phyloP scores from a whole-genome alignment of 2,329 filamentous ascomycete genomes.

The Pseudocercospora cruenta region DNA sequence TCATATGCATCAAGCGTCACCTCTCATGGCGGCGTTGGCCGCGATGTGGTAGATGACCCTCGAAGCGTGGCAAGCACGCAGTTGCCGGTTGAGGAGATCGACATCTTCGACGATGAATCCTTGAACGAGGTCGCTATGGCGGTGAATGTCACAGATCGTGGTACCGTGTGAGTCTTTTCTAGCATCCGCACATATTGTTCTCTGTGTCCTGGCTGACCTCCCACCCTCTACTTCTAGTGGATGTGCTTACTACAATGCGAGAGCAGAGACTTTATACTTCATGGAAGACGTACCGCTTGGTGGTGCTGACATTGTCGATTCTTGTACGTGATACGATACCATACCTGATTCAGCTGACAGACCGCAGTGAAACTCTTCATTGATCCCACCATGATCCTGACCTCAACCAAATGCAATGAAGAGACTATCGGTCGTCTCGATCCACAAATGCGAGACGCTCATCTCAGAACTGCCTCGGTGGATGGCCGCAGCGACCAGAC shows the following conservation, averaged over 20 bases:
- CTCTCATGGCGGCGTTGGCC: slow-evolving; percentile 13
- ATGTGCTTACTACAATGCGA: slow-evolving; percentile 79
- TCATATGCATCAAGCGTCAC: slow-evolving; percentile 21
- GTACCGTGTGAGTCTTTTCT: slow-evolving; percentile 53
- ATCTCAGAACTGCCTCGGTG: slow-evolving; percentile 25
- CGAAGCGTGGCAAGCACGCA: slow-evolving; percentile 21
- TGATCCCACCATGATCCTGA: slow-evolving; percentile 63
- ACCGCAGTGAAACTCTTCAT: slow-evolving; percentile 62
- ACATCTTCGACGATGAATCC: slow-evolving; percentile 21
- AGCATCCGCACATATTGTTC: too few species aligned
- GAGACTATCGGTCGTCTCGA: slow-evolving; percentile 50
- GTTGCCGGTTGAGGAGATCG: slow-evolving; percentile 17
- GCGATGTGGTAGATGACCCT: slow-evolving; percentile 5
- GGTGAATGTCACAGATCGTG: slow-evolving; percentile 71
- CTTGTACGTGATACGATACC: slow-evolving; percentile 40
- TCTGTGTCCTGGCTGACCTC: background rate
- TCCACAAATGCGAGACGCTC: slow-evolving; percentile 41
- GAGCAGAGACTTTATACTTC: slow-evolving; percentile 71
- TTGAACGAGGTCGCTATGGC: slow-evolving; percentile 77
- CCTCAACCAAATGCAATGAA: slow-evolving; percentile 61
- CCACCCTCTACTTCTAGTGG: slow-evolving; percentile 48
- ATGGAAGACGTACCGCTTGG: slow-evolving; percentile 75
- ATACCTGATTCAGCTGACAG: slow-evolving; percentile 13
- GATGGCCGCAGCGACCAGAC: slow-evolving; percentile 48
- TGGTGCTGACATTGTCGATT: slow-evolving; percentile 63